A percentile compares a stretch with the other conserved stretches of the same genome.
phyloP scores from a whole-genome alignment of 2,329 filamentous ascomycete species.

The Corniculantispora saksenae region DNA sequence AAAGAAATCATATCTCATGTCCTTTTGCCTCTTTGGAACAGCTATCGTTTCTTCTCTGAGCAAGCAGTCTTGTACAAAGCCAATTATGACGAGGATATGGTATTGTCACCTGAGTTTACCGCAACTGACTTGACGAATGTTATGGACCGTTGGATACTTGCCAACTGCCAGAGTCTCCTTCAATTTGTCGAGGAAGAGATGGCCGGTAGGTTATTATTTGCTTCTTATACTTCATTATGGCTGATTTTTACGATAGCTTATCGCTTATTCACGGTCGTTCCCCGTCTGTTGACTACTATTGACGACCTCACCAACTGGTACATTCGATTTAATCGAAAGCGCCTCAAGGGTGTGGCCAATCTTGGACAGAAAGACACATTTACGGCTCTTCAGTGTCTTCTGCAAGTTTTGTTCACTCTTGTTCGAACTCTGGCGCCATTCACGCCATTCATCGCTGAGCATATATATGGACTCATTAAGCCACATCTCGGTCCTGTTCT shows the following conservation, averaged over 20 bases:
- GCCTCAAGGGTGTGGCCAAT: slow-evolving; percentile 79
- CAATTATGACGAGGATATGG: slow-evolving; percentile 25
- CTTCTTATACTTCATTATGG: background rate
- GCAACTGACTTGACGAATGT: slow-evolving; percentile 43
- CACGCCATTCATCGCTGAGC: slow-evolving; percentile 86
- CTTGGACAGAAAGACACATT: slow-evolving; percentile 67
- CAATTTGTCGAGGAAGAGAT: slow-evolving; percentile 88
- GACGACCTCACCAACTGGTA: slow-evolving; percentile 93
- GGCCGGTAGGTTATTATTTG: slow-evolving; percentile 52
- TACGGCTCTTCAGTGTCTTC: slow-evolving; percentile 83
- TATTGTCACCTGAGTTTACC: slow-evolving; percentile 21
- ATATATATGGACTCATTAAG: slow-evolving; percentile 79
- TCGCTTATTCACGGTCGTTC: slow-evolving; percentile 81
- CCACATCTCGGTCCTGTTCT: slow-evolving; percentile 71
- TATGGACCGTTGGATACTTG: slow-evolving; percentile 89
- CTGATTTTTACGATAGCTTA: slow-evolving; percentile 46
- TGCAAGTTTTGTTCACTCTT: slow-evolving; percentile 84
- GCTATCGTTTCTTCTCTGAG: slow-evolving; percentile 30
- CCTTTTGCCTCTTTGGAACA: slow-evolving; percentile 32
- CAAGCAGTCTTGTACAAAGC: slow-evolving; percentile 28
- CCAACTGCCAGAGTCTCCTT: slow-evolving; percentile 80
- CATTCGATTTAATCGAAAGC: slow-evolving; percentile 83
- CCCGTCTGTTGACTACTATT: slow-evolving; percentile 72
- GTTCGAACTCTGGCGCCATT: slow-evolving; percentile 82
- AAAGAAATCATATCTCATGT: slow-evolving; percentile 29